Evolutionary conservation across 1,139 yeast species (phyloP), one percentile per base, ranked within the genome.

Genomic region (Protomyces inundatus): DNA sequence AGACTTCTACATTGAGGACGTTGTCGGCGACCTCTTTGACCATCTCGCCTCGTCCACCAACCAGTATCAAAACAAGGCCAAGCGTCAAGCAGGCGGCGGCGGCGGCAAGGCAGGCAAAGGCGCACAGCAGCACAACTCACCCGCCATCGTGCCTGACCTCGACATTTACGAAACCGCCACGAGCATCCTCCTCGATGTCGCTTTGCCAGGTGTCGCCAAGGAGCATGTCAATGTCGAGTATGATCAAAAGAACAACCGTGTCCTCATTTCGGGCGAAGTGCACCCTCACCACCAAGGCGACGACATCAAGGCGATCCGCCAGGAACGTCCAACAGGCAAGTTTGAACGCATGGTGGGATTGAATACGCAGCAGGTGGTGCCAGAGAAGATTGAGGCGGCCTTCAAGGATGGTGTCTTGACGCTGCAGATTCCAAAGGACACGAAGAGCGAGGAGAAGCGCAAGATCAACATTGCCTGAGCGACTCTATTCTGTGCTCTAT

Each of bases 331-430:
- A 37, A 66, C 68, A 54, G 71, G 75, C 39, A 69, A 73, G 39
- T 82, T 83, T 70, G 84, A 82, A 69, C 79, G 87, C 72, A 76
- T 80, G 40, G 73, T 84, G 60, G 81, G 79, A 64, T 77, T 84
- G 69, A 86, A 86, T 36, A 76, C 78, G 0, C 74, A 79, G 61
- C 83, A 84, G 62, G 77, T 84, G 42, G 75, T 78, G 54, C 85
- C 83, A 63, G 83, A 81, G 16, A 74, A 73, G 35, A 83, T 84
- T 67, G 78, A 76, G 61, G 87, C 87, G 23, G 79, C 79, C 63
- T 82, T 73, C 61, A 75, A 73, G 55, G 79, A 80, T 67, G 87
- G 87, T 16, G 73, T 83, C 66, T 73, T 84, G 65, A 83, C 81
- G 66, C 76, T 84, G 48, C 76, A 73, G 46, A 73, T 83, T 10